These are phyloP conservation scores for Bolboschoenoplectus hybrid DNA, from an alignment of 202 grass and related monocot genomes.

Conservation along the genomic window DNA sequence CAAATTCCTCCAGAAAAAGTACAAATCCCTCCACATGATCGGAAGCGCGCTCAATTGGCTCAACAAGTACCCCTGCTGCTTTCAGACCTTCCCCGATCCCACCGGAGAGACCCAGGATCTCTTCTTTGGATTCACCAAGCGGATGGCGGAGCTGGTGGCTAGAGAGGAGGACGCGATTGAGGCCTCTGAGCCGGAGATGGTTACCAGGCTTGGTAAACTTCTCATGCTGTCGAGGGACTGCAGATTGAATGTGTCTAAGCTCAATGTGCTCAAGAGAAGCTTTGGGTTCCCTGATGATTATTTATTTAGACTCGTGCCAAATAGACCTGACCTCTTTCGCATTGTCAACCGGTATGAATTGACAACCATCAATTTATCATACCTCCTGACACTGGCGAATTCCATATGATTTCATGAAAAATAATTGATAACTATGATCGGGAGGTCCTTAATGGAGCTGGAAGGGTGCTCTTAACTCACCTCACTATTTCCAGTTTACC, in stretches of 20 bases:
- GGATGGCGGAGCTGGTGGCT: constrained; percentile 72
- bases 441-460: neutral
- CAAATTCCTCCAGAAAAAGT: constrained; percentile 72
- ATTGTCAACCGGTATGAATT: constrained; percentile 54
- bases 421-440: neutral
- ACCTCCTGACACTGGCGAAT: neutral
- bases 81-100: constrained; percentile 53
- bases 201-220: constrained; percentile 58
- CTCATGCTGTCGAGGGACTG: constrained; percentile 68
- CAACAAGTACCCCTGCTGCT: constrained; percentile 88
- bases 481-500: neutral
- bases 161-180: constrained; percentile 61
- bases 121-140: constrained; percentile 80
- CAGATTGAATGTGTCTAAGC: constrained; percentile 67
- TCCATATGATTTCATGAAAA: constrained; percentile 4
- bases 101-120: constrained; percentile 45
- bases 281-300: constrained; percentile 81
- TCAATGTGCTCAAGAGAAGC: constrained; percentile 62
- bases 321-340: constrained; percentile 68
- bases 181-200: constrained; percentile 71
- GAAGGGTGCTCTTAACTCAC: neutral
- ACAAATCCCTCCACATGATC: constrained; percentile 78
- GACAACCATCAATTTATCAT: neutral
- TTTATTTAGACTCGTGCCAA: constrained; percentile 73
- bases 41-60: constrained; percentile 92